phyloP scores from a whole-genome alignment of 2,329 filamentous ascomycete species.

The Aspergillus unguis region DNA sequence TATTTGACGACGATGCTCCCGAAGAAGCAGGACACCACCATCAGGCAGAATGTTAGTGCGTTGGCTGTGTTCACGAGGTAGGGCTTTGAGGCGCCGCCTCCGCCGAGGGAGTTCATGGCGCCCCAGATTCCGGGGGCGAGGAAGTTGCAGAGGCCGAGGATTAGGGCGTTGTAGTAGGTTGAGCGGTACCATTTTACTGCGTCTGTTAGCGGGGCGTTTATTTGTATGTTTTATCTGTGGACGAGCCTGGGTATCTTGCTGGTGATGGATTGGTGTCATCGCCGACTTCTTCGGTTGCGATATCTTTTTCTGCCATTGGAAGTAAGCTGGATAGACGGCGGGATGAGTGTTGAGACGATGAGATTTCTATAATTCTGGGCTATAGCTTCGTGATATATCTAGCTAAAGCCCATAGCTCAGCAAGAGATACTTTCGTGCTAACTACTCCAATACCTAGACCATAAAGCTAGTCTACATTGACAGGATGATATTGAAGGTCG shows the following conservation, averaged over 20 bases:
- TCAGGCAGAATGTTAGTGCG: conserved; percentile 67
- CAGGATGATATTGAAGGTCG: background rate
- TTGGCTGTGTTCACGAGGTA: conserved; percentile 69
- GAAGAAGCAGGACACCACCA: conserved; percentile 68
- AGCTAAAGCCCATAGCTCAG: background rate
- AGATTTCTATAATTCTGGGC: too few species aligned
- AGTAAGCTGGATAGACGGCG: background rate
- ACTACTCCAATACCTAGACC: too few species aligned
- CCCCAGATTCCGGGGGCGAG: conserved; percentile 69
- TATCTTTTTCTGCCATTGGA: background rate
- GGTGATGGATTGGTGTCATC: background rate
- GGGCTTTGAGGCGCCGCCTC: conserved; percentile 63
- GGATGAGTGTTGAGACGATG: background rate
- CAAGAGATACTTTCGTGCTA: background rate
- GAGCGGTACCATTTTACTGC: conserved; percentile 66
- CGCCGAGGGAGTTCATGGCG: conserved; percentile 70
- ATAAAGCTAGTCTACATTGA: too few species aligned
- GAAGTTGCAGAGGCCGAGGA: conserved; percentile 69
- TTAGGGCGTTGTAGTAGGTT: conserved; percentile 68
- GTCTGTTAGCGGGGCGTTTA: background rate
- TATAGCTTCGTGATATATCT: background rate
- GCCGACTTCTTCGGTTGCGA: conserved; percentile 14
- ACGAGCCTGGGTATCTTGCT: conserved; percentile 11
- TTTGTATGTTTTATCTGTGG: background rate
- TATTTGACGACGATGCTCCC: conserved; percentile 62